A percentile compares a stretch with the other conserved stretches of the same genome.
These are phyloP conservation scores for Infundibulicybe gibba DNA, from an alignment of 768 basidiomycete species.

Conservation along the genomic window DNA sequence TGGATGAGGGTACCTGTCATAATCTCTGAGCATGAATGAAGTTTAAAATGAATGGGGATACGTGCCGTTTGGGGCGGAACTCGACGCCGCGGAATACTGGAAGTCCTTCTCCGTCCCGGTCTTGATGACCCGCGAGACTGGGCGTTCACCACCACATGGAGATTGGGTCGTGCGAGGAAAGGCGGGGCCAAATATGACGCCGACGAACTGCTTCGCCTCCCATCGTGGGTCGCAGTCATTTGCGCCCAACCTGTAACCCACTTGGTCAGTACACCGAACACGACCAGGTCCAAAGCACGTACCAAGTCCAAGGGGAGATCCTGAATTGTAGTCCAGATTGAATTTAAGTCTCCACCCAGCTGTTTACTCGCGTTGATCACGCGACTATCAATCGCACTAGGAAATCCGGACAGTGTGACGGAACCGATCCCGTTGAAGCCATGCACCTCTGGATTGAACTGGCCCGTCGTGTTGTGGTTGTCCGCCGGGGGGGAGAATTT, in stretches of 20 bases:
- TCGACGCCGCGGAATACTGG: constrained; percentile 4
- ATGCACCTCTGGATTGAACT: constrained; percentile 8
- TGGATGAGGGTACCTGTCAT: constrained; percentile 9
- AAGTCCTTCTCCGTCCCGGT: constrained; percentile 10
- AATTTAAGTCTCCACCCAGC: constrained; percentile 21
- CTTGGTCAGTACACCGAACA: background rate
- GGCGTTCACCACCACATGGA: constrained; percentile 6
- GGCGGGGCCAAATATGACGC: constrained; percentile 1
- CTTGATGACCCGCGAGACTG: constrained; percentile 3
- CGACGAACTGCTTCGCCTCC: constrained; percentile 3
- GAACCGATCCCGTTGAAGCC: constrained; percentile 6
- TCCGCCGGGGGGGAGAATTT: constrained; percentile 11
- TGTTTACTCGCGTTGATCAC: constrained; percentile 14
- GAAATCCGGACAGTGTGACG: constrained; percentile 7
- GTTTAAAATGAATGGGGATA: background rate
- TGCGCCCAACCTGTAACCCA: background rate
- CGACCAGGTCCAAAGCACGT: background rate
- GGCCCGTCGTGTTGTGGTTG: constrained; percentile 8
- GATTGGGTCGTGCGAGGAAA: constrained; percentile 3
- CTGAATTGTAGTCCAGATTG: constrained; percentile 28
- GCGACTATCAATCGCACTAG: constrained; percentile 9
- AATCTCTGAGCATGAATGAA: background rate
- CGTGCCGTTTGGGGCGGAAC: background rate
- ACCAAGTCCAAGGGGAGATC: constrained; percentile 12
- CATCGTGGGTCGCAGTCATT: constrained; percentile 2